Conservation (phyloP, 164 flowering plant genomes). For the Stephania yunnanensis region DNA sequence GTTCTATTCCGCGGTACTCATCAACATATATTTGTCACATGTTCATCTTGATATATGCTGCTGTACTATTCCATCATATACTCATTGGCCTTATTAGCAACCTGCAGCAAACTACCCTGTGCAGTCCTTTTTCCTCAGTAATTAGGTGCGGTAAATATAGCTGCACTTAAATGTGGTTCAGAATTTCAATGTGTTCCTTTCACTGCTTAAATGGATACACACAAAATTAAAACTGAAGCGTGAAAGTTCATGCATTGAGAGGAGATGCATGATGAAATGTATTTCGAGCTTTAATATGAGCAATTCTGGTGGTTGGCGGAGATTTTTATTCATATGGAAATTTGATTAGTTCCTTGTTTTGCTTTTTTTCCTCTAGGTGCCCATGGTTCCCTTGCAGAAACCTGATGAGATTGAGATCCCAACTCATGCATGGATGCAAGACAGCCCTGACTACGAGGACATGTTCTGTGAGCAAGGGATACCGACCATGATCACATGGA, state of each 20-base stretch:
- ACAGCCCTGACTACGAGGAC: slow-evolving; percentile 46
- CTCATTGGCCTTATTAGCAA: background rate
- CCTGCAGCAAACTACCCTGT: background rate
- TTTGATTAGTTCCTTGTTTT: background rate
- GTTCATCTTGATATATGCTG: background rate
- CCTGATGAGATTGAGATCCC: slow-evolving; percentile 57
- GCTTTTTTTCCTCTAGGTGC: slow-evolving; percentile 40
- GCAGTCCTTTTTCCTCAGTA: background rate
- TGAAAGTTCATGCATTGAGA: background rate
- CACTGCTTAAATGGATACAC: background rate
- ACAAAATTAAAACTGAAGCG: background rate
- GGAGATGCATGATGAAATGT: background rate
- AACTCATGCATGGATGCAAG: slow-evolving; percentile 47
- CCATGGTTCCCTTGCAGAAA: slow-evolving; percentile 64
- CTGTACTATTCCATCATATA: background rate
- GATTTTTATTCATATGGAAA: background rate
- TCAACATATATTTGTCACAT: too few species aligned
- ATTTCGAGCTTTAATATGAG: background rate
- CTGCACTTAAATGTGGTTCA: background rate
- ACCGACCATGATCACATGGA: slow-evolving; percentile 89
- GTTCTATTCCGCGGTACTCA: background rate
- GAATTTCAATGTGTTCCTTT: background rate
- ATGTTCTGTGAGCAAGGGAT: slow-evolving; percentile 54
- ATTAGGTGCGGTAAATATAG: background rate
- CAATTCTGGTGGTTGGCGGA: background rate